Evolutionary conservation across 1,139 yeast genomes (phyloP), one percentile per base, ranked within the genome.

Genomic region (Taphrina flavorubra): DNA sequence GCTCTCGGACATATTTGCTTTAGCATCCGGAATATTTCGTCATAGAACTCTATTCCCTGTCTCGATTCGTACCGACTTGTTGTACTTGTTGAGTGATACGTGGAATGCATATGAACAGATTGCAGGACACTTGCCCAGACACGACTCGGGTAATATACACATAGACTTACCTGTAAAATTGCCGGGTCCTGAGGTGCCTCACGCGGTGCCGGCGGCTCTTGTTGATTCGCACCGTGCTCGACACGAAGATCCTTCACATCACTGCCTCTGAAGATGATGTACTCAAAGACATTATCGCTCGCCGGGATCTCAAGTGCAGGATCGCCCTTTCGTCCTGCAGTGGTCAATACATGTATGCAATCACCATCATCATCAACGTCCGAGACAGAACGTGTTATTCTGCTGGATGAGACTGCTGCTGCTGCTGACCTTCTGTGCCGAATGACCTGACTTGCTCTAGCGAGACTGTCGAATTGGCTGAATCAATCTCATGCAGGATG

Each of bases 221-320:
- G 49, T 40, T 37, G 36, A 10, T 40, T 40, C 6, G 91, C 97
- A 75, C 92, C 83, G 39, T 71, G 73, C 49, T 73, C 75, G 71
- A 94, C 96, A 72, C 87, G 86, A 78, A 94, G 83, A 76, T 90
- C 97, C 79, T 90, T 89, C 51, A 94, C 98, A 75, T 92, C 98
- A 49, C 91, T 86, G 51, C 99, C 99, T 73, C 95, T 86, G 77
- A 94, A 90, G 64, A 89, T 92, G 70, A 94, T 92, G 72, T 85
- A 86, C 57, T 90, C 94, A 77, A 87, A 90, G 20, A 89, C 83
- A 65, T 87, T 90, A 55, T 83, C 82, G 70, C 89, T 86, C 6
- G 97, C 91, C 69, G 87, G 85, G 57, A 92, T 87, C 77, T 91
- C 97, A 72, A 84, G 82, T 34, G 83, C 78, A 0, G 91, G 89